Base-by-base conservation (phyloP, 352 stramenopile genomes). In the Phytopythium mirpurense region DNA sequence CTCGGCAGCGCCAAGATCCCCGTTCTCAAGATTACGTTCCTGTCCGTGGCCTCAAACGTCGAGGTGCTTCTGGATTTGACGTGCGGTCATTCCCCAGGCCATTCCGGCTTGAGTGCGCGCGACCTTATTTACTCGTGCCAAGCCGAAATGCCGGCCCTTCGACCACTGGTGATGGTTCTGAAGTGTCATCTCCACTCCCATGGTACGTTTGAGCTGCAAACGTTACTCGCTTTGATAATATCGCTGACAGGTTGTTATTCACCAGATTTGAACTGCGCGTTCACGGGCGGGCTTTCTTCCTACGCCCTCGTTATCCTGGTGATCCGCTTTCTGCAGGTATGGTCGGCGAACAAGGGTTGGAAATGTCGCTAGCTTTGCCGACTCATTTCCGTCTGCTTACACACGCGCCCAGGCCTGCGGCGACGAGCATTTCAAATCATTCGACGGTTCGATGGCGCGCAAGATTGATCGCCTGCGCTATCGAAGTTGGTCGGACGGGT, bases 231-330 rank as follows among this genome's bases (percentile, higher is more conserved):
- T n/a, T 6, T 41, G n/a, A 51, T 34, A 3, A 26, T 23, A 15
- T 50, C 16, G 23, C 14, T n/a, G 4, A 46, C 19, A 60, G 76
- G 63, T 51, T 60, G 24, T 6, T 56, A 16, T 56, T 12, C 36
- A 60, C 59, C 42, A 94, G 95, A 93, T 36, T 67, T 99, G 42
- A 90, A 97, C 51, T 96, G 78, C 43, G 81, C 90, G 18, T 99
- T 97, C 66, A 98, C 92, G 11, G 96, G 96, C 31, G 96, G 96
- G 18, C 75, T 99, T 3, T 98, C 91, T 3, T 98, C 92, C 5
- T 98, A 98, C 54, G 94, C 93, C 23, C 74, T 99, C 16, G 96
- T 98, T 29, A 66, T 99, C 15, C 72, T 99, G 63, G 86, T 96
- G 32, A 86, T 97, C 41, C 88, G 95, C 19, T 99, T 98, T 63